Conservation (phyloP, 2,329 filamentous ascomycete genomes). For the Anthostomella pinea region DNA sequence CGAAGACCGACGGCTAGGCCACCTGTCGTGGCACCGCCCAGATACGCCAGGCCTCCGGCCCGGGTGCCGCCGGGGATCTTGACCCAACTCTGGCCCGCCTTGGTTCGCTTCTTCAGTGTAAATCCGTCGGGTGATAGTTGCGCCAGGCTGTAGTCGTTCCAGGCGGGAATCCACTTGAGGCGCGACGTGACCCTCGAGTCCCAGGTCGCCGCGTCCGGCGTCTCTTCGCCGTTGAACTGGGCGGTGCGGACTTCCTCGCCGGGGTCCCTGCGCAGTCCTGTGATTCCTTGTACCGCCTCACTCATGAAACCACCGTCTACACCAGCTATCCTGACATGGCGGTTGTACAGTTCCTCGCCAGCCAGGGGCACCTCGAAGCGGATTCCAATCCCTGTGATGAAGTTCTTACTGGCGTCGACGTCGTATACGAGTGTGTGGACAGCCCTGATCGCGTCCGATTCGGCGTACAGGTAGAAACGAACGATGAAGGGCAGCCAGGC, state of each 20-base stretch:
- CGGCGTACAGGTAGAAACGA: conserved; percentile 57
- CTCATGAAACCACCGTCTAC: conserved; percentile 52
- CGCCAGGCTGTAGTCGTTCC: conserved; percentile 55
- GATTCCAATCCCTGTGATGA: conserved; percentile 53
- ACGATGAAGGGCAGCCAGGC: conserved; percentile 54
- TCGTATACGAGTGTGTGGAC: conserved; percentile 58
- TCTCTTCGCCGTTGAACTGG: conserved; percentile 47
- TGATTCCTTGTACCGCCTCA: conserved; percentile 59
- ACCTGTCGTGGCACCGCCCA: conserved; percentile 55
- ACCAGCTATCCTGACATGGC: conserved; percentile 56
- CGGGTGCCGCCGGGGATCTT: conserved; percentile 55
- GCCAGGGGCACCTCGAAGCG: conserved; percentile 53
- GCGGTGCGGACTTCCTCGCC: conserved; percentile 45
- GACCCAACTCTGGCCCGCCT: conserved; percentile 55
- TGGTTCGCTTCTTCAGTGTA: conserved; percentile 58
- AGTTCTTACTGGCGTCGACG: conserved; percentile 45
- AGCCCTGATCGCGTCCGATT: conserved; percentile 52
- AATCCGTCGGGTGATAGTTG: conserved; percentile 61
- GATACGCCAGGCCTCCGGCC: conserved; percentile 55
- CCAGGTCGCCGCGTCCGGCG: conserved; percentile 45
- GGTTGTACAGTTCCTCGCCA: conserved; percentile 53
- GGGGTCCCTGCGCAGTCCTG: conserved; percentile 55
- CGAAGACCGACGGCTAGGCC: conserved; percentile 57
- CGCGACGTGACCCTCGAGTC: conserved; percentile 42
- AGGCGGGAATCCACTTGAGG: conserved; percentile 55